phyloP scores from a whole-genome alignment of 805 yeast genomes.

The Starmerella cellae region DNA sequence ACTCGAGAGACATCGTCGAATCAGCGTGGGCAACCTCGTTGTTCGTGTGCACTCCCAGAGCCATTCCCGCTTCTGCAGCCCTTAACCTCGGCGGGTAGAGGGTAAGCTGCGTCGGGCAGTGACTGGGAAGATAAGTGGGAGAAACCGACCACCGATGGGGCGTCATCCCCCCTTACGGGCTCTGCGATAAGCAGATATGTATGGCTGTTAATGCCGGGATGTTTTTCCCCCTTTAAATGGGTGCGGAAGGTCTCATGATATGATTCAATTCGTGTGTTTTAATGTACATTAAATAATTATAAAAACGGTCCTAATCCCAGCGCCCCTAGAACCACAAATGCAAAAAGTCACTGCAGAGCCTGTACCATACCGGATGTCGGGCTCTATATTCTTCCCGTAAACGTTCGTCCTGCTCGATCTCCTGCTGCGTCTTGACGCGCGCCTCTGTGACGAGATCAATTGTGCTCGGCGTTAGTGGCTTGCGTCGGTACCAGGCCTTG shows the following conservation, averaged over 20 bases:
- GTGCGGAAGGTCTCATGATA: no score
- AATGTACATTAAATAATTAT: background rate
- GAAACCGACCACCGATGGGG: no score
- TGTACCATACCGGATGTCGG: background rate
- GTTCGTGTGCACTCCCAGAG: no score
- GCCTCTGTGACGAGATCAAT: conserved; percentile 16
- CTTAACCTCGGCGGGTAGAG: no score
- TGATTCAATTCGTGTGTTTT: background rate
- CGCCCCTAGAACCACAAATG: background rate
- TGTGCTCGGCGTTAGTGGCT: conserved; percentile 8
- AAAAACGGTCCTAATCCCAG: background rate
- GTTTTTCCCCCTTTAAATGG: no score
- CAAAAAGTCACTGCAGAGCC: background rate
- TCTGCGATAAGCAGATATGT: no score
- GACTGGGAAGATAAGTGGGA: no score
- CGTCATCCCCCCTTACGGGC: no score
- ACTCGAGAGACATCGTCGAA: conserved; percentile 17
- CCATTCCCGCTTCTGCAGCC: no score
- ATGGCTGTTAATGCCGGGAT: no score
- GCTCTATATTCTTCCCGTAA: background rate
- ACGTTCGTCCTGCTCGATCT: conserved; percentile 5
- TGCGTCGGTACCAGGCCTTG: conserved; percentile 12
- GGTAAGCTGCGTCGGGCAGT: no score
- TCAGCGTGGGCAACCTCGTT: no score
- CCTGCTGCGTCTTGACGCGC: conserved; percentile 11